Conservation (phyloP, 805 yeast genomes). For the Lipomyces oligophaga region DNA sequence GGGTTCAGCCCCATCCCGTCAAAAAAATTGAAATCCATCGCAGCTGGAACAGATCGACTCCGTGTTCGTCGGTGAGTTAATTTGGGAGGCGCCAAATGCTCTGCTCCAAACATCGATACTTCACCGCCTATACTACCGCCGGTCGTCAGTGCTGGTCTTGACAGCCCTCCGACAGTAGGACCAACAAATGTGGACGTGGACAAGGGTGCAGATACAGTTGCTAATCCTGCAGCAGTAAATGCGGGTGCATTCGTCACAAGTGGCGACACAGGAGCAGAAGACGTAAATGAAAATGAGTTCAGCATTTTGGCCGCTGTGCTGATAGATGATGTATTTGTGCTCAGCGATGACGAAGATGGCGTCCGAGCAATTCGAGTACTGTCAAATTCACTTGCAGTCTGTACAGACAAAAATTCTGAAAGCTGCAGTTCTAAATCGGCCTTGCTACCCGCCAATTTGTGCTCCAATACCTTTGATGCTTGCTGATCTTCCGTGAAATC, state of each 20-base stretch:
- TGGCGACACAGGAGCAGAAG: constrained; percentile 24
- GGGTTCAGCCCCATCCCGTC: background rate
- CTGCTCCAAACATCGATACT: background rate
- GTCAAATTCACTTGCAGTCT: constrained; percentile 1
- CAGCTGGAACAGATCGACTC: constrained; percentile 26
- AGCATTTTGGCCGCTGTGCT: constrained; percentile 6
- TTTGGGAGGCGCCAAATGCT: constrained; percentile 1
- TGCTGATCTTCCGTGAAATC: constrained; percentile 28
- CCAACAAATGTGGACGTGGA: background rate
- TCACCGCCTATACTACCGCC: background rate
- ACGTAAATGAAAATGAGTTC: constrained; percentile 9
- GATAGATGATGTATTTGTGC: constrained; percentile 5
- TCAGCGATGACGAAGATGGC: constrained; percentile 8
- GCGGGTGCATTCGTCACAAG: constrained; percentile 9
- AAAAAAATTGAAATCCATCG: constrained; percentile 20
- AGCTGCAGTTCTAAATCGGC: constrained; percentile 22
- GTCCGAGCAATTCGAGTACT: constrained; percentile 12
- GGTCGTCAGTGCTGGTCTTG: too few relatives aligned
- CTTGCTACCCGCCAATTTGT: constrained; percentile 18
- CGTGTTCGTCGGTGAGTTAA: constrained; percentile 22
- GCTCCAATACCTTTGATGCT: constrained; percentile 22
- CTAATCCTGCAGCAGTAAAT: background rate
- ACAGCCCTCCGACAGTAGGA: too few relatives aligned
- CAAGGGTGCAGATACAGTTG: background rate
- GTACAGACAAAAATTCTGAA: constrained; percentile 15